phyloP scores from a whole-genome alignment of 2,329 filamentous ascomycete genomes.

The Aureobasidium sp. region DNA sequence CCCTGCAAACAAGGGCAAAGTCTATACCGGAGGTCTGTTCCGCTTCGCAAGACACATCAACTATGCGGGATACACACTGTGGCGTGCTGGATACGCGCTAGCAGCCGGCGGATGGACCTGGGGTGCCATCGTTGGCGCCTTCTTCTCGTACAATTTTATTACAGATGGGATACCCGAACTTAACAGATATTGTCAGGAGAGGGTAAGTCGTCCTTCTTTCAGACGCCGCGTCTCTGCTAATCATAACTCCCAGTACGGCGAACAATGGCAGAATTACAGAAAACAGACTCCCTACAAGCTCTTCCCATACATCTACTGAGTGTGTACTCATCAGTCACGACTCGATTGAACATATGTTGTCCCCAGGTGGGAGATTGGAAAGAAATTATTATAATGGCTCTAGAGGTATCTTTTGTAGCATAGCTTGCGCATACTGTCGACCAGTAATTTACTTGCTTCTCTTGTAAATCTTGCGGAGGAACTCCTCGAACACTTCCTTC shows the following conservation, averaged over 20 bases:
- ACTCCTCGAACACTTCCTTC: conserved; percentile 81
- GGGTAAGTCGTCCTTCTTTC: conserved; percentile 25
- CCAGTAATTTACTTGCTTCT: conserved; percentile 68
- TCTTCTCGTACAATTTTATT: conserved; percentile 42
- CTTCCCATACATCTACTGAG: conserved; percentile 30
- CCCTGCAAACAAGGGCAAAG: conserved; percentile 45
- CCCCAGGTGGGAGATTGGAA: background rate
- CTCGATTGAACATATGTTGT: background rate
- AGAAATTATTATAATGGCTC: conserved; percentile 9
- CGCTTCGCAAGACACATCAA: conserved; percentile 47
- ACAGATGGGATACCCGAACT: conserved; percentile 40
- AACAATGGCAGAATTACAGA: conserved; percentile 33
- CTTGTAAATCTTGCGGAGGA: conserved; percentile 97
- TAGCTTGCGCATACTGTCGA: conserved; percentile 4
- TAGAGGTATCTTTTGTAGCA: conserved; percentile 10
- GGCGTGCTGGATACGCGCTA: conserved; percentile 44
- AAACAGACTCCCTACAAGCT: conserved; percentile 33
- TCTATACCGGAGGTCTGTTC: conserved; percentile 45
- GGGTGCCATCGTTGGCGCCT: conserved; percentile 34
- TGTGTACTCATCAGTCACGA: background rate
- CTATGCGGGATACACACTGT: conserved; percentile 47
- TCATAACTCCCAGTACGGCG: conserved; percentile 30
- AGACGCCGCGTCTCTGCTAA: background rate
- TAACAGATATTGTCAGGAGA: conserved; percentile 42
- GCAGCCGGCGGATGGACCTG: conserved; percentile 42